A percentile compares a stretch with the other conserved stretches of the same genome.
Evolutionary conservation across 2,329 filamentous ascomycete genomes (phyloP).

Genomic region (Ophiostoma perfectum): DNA sequence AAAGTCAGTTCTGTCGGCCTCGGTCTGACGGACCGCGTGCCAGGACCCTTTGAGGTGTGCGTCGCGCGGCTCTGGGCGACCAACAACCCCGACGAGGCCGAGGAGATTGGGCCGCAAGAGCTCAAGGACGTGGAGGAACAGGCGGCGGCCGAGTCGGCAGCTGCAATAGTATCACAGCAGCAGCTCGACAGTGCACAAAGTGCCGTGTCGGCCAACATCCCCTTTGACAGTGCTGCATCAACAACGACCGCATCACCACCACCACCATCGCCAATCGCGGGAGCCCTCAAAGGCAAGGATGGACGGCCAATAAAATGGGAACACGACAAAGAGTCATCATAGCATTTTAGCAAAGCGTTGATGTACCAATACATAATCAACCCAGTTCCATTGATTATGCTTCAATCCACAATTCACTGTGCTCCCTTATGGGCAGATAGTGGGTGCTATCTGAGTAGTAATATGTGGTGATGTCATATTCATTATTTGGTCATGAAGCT

Average conservation of each 20-base stretch:
- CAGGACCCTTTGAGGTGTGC: constrained; percentile 80
- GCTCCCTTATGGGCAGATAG: not conserved
- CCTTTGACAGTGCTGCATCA: not conserved
- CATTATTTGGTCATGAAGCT: not conserved
- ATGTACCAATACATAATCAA: no score
- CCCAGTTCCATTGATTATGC: not conserved
- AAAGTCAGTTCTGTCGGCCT: constrained; percentile 82
- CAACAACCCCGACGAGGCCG: constrained; percentile 51
- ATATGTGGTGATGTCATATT: constrained; percentile 10
- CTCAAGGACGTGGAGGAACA: constrained; percentile 24
- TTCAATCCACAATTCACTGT: not conserved
- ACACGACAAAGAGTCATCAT: not conserved
- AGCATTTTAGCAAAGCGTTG: no score
- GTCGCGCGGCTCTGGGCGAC: constrained; percentile 89
- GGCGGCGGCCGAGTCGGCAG: constrained; percentile 6
- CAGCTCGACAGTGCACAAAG: not conserved
- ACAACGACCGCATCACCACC: not conserved
- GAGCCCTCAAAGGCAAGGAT: constrained; percentile 1
- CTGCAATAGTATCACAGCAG: not conserved
- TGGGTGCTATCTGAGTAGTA: not conserved
- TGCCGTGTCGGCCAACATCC: not conserved
- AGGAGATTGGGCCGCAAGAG: constrained; percentile 28
- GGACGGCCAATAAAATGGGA: constrained; percentile 10
- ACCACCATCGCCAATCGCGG: not conserved
- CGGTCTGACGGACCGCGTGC: constrained; percentile 80